A percentile compares a stretch with the other conserved stretches of the same genome.
These are phyloP conservation scores for Fusarium irregulare DNA, from an alignment of 2,329 filamentous ascomycete species.

Conservation along the genomic window DNA sequence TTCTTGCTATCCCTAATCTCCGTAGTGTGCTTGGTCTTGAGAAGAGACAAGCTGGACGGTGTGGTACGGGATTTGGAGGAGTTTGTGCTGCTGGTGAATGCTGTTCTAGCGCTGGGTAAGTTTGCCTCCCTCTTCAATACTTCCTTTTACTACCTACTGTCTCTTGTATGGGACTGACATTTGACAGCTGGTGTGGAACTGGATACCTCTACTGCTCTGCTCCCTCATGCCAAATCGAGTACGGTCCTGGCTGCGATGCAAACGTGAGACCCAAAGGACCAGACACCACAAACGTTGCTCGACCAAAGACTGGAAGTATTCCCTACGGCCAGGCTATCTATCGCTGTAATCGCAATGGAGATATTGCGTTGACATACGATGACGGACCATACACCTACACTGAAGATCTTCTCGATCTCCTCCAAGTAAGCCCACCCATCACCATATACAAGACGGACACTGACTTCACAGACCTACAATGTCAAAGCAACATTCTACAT, in stretches of 20 bases:
- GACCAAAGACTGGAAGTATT: conserved; percentile 65
- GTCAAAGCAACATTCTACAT: conserved; percentile 56
- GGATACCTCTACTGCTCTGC: conserved; percentile 67
- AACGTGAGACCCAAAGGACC: conserved; percentile 64
- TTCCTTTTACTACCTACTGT: no score
- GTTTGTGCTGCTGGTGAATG: conserved; percentile 53
- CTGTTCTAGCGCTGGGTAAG: conserved; percentile 58
- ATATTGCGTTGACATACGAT: conserved; percentile 59
- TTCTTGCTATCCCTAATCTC: not conserved
- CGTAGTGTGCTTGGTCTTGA: conserved; percentile 4
- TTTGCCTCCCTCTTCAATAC: no score
- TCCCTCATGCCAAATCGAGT: conserved; percentile 70
- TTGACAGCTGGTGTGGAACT: conserved; percentile 65
- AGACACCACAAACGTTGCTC: conserved; percentile 64
- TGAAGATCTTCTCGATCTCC: conserved; percentile 53
- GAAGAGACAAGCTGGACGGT: conserved; percentile 54
- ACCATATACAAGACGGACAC: not conserved
- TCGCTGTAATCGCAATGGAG: conserved; percentile 50
- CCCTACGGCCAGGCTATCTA: conserved; percentile 67
- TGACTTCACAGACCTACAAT: conserved; percentile 45
- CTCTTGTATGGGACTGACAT: not conserved
- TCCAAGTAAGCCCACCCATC: conserved; percentile 36
- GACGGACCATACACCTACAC: conserved; percentile 60
- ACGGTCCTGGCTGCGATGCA: conserved; percentile 70
- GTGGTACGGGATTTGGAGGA: conserved; percentile 52